Conservation (phyloP, 2,329 filamentous ascomycete species). For the Clonostachys byssicola region DNA sequence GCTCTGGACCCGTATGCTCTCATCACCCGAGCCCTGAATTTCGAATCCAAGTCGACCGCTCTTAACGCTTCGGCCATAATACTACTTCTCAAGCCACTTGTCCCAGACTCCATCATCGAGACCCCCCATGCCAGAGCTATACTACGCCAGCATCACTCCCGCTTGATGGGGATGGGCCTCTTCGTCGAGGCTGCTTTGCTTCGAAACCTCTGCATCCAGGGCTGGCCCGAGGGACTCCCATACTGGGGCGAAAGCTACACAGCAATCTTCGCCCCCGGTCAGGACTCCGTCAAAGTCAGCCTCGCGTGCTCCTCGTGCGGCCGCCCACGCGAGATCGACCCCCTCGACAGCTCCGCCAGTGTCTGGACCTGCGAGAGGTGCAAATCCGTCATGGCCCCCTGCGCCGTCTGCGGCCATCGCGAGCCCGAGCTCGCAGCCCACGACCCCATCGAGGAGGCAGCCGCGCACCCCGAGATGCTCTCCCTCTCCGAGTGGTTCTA, state of each 20-base stretch:
- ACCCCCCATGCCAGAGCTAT: constrained; percentile 50
- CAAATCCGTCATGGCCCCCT: constrained; percentile 45
- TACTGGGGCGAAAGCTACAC: constrained; percentile 54
- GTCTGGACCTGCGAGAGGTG: constrained; percentile 60
- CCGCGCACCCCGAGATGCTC: constrained; percentile 7
- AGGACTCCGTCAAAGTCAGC: constrained; percentile 48
- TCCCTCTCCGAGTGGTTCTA: constrained; percentile 54
- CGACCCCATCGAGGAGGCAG: constrained; percentile 20
- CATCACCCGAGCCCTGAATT: constrained; percentile 47
- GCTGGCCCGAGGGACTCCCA: constrained; percentile 44
- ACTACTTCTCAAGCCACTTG: constrained; percentile 52
- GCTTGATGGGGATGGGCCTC: constrained; percentile 54
- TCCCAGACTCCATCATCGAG: constrained; percentile 52
- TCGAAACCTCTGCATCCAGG: constrained; percentile 55
- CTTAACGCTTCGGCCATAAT: constrained; percentile 59
- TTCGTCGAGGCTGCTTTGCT: constrained; percentile 58
- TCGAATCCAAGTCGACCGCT: constrained; percentile 51
- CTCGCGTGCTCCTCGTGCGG: constrained; percentile 52
- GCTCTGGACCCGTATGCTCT: constrained; percentile 53
- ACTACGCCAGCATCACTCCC: constrained; percentile 54
- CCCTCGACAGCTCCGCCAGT: constrained; percentile 31
- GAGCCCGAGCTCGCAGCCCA: constrained; percentile 38
- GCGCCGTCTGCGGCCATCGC: constrained; percentile 54
- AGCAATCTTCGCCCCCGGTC: constrained; percentile 46
- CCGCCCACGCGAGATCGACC: constrained; percentile 51